phyloP scores from a whole-genome alignment of 2,329 filamentous ascomycete species.

The Moelleriella libera region DNA sequence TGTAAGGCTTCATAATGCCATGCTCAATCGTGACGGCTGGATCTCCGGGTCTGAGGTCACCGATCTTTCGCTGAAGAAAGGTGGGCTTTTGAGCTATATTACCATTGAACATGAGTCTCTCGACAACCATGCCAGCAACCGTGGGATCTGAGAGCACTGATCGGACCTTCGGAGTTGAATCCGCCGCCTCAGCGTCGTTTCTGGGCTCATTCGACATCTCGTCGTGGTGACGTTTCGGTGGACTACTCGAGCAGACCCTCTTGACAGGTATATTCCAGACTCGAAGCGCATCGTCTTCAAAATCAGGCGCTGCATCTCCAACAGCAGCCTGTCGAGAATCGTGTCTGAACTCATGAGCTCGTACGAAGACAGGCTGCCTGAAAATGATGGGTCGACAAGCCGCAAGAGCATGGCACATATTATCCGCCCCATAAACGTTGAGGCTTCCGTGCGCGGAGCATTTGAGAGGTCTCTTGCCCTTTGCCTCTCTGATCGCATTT shows the following conservation, averaged over 20 bases:
- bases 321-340: slow-evolving; percentile 20
- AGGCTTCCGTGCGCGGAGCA: slow-evolving; percentile 21
- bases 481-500: slow-evolving; percentile 24
- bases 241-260: slow-evolving; percentile 17
- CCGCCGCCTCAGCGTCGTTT: background rate
- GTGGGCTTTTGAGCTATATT: slow-evolving; percentile 10
- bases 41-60: slow-evolving; percentile 15
- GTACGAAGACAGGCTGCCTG: slow-evolving; percentile 65
- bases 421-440: slow-evolving; percentile 66
- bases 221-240: slow-evolving; percentile 17
- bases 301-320: slow-evolving; percentile 42
- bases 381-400: slow-evolving; percentile 77
- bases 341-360: slow-evolving; percentile 49
- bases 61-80: slow-evolving; percentile 12
- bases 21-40: slow-evolving; percentile 45
- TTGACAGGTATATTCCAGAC: slow-evolving; percentile 65
- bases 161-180: slow-evolving; percentile 3
- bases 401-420: slow-evolving; percentile 69
- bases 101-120: slow-evolving; percentile 22
- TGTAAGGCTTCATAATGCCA: slow-evolving; percentile 54
- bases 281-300: slow-evolving; percentile 60
- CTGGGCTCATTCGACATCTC: slow-evolving; percentile 4
- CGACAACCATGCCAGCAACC: slow-evolving; percentile 16
- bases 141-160: slow-evolving; percentile 14
- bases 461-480: slow-evolving; percentile 17